Percentiles rank a stretch among this genome's conserved stretches.
These are phyloP conservation scores for Phyllosticta citribraziliensis DNA, from an alignment of 2,329 filamentous ascomycete species.

Conservation along the genomic window DNA sequence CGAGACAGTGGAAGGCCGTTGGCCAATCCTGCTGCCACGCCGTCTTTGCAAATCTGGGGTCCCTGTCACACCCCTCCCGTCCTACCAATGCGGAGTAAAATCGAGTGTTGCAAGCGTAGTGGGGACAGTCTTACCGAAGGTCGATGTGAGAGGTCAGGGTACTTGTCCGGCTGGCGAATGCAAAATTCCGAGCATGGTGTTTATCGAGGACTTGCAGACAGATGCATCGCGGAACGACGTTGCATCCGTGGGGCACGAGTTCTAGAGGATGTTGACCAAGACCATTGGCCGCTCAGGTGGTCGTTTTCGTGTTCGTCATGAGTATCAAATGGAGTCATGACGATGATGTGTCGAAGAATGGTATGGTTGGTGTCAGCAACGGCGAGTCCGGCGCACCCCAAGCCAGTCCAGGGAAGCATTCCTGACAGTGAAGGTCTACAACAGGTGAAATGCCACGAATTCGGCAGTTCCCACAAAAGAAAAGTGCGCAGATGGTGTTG, in stretches of 20 bases:
- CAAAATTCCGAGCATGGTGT: neutral
- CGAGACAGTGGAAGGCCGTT: neutral
- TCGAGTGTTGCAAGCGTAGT: neutral
- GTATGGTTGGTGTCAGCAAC: neutral
- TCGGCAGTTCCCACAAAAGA: neutral
- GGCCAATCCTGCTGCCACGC: neutral
- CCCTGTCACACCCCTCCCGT: neutral
- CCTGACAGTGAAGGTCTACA: neutral
- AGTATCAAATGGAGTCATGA: neutral
- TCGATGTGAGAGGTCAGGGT: neutral
- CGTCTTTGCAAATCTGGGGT: neutral
- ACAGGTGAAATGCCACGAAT: neutral
- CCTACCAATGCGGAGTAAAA: neutral
- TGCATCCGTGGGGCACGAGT: neutral
- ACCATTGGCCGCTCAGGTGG: neutral
- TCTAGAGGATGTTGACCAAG: neutral
- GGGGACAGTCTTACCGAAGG: neutral
- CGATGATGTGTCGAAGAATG: neutral
- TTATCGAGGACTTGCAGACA: neutral
- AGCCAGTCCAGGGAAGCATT: neutral
- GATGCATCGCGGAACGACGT: neutral
- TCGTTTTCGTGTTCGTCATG: neutral
- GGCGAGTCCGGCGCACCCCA: neutral
- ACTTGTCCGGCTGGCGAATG: neutral
- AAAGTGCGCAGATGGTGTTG: neutral